Percentiles rank a stretch among this genome's conserved stretches.
These are phyloP conservation scores for Ophiostoma australiae DNA, from an alignment of 2,329 filamentous ascomycete genomes.

Conservation along the genomic window DNA sequence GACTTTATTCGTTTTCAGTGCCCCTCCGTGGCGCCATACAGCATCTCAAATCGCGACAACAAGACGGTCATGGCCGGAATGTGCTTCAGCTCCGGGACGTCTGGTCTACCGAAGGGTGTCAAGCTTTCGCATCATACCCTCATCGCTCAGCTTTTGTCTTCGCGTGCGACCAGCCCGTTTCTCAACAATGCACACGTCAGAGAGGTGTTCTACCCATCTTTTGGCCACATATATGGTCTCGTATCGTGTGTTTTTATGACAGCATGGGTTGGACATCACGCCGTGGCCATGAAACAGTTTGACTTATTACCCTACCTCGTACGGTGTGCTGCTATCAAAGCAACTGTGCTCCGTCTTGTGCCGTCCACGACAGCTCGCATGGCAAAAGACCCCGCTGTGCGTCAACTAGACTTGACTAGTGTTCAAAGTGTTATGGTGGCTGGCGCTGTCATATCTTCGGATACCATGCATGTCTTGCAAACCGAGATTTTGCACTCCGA, in stretches of 20 bases:
- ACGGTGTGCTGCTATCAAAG: background rate
- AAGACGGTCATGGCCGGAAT: conserved; percentile 29
- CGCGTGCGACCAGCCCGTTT: background rate
- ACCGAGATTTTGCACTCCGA: background rate
- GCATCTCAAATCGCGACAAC: conserved; percentile 18
- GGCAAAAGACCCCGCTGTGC: background rate
- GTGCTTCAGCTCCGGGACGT: conserved; percentile 48
- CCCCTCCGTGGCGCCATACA: background rate
- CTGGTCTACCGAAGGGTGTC: conserved; percentile 46
- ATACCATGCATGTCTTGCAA: background rate
- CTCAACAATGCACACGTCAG: conserved; percentile 3
- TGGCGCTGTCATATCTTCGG: background rate
- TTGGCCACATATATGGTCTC: background rate
- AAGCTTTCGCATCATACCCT: conserved; percentile 43
- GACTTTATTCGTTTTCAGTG: background rate
- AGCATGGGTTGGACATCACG: background rate
- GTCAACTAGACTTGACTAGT: background rate
- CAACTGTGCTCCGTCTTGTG: background rate
- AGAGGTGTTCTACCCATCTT: background rate
- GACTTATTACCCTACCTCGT: background rate
- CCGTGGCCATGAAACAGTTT: background rate
- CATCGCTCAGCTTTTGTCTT: conserved; percentile 29
- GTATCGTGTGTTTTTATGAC: background rate
- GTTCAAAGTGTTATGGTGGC: background rate
- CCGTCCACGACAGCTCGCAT: background rate